Base-by-base conservation (phyloP, 2,329 filamentous ascomycete genomes). In the Fusarium pseudocircinatum region DNA sequence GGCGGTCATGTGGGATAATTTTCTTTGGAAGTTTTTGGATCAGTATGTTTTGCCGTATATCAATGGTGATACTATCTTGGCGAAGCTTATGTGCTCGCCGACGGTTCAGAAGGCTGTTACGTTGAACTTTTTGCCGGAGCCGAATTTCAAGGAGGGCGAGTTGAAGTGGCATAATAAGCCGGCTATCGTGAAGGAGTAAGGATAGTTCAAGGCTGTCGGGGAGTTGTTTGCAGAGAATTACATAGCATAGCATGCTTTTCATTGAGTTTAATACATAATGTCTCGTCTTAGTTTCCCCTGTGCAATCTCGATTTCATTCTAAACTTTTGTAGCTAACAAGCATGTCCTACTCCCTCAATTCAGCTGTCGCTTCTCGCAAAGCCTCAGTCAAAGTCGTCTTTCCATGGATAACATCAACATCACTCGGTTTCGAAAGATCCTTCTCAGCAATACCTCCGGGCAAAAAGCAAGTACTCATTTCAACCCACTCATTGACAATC, bases 391-490 rank as follows among this genome's bases (percentile, higher is more conserved):
- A 40, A 47, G 39, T 61, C 12, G 73, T 77, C 58, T 65, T 60
- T 0, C 79, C 78, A 18, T 60, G 32, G 22, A 80, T 66, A 50
- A 80, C 58, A 5, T 74, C 63, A 15, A 73, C 43, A 7, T 65
- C 62, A 13, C 60, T 63, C 7, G 43, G 46, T 2, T 70, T 68
- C 1, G 62, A 46, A 16, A 59, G 53, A 39, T 77, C 71, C 24
- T 73, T 63, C n/a, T 72, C 67, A 4, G 77, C 68, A 13, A 75
- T 56, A 0, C 80, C 80, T 0, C 78, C 79, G 0, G 77, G 78
- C 14, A 81, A 67, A 40, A 82, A 77, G 28, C 76, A 73, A 50
- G n/a, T 63, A 0, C 77, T 52, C 80, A 81, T 81, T 47, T 82
- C 80, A 20, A 79, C 78, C 75, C 77, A 81, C 6, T 76, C 69